A percentile compares a stretch with the other conserved stretches of the same genome.
These are phyloP conservation scores for Didymella sp. DNA, from an alignment of 2,329 filamentous ascomycete species.

Conservation along the genomic window DNA sequence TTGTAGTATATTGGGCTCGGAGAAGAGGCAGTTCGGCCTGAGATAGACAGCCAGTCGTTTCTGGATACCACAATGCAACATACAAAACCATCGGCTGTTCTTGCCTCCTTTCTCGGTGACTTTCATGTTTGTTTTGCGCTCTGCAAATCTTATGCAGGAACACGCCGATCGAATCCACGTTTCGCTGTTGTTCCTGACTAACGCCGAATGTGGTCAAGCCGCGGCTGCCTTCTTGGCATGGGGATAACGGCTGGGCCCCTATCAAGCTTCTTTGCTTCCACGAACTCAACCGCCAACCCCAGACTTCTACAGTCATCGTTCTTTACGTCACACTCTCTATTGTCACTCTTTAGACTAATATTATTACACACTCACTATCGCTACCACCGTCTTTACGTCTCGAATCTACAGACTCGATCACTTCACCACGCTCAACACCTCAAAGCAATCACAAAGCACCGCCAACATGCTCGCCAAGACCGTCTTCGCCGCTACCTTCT, in stretches of 20 bases:
- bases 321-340: slow-evolving; percentile 20
- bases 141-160: slow-evolving; percentile 20
- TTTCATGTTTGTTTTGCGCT: not conserved
- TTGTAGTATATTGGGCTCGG: slow-evolving; percentile 11
- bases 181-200: slow-evolving; percentile 31
- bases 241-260: slow-evolving; percentile 16
- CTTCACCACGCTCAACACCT: not conserved
- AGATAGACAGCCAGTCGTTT: slow-evolving; percentile 7
- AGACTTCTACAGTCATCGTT: slow-evolving; percentile 23
- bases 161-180: slow-evolving; percentile 22
- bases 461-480: slow-evolving; percentile 41
- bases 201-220: slow-evolving; percentile 17
- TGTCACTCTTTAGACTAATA: slow-evolving; percentile 30
- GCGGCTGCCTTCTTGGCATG: slow-evolving; percentile 14
- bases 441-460: slow-evolving; percentile 3
- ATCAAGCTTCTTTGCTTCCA: slow-evolving; percentile 18
- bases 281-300: slow-evolving; percentile 15
- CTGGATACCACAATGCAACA: slow-evolving; percentile 7
- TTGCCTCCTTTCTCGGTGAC: not conserved
- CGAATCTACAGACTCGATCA: slow-evolving; percentile 4
- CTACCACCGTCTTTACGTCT: not conserved
- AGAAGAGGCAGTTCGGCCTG: not conserved
- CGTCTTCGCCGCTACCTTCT: slow-evolving; percentile 35
- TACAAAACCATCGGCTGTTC: not conserved
- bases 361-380: slow-evolving; percentile 14